These are phyloP conservation scores for Prunus armeniaca DNA, from an alignment of 306 rosid genomes.

Conservation along the genomic window DNA sequence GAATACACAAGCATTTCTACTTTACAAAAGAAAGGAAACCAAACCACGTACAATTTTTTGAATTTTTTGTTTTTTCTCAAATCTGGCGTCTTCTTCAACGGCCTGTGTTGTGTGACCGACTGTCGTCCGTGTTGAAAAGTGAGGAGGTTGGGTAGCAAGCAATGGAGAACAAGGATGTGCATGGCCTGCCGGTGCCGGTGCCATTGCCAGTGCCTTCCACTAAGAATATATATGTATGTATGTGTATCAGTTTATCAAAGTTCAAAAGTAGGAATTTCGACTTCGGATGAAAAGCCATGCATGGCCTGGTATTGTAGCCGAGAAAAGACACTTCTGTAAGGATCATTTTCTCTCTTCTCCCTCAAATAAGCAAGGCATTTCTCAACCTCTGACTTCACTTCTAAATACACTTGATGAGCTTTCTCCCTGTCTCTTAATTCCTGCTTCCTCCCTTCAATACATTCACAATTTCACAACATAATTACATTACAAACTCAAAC, in stretches of 20 bases:
- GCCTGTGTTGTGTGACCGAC: background rate
- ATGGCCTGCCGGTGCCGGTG: too few relatives aligned
- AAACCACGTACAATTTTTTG: background rate
- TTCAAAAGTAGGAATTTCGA: conserved; percentile 81
- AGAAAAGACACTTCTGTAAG: conserved; percentile 58
- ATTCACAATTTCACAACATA: too few relatives aligned
- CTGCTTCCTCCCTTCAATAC: conserved; percentile 54
- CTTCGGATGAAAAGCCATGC: conserved; percentile 48
- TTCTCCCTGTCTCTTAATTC: conserved; percentile 58
- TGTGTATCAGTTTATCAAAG: background rate
- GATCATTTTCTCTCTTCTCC: conserved; percentile 68
- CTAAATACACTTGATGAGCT: conserved; percentile 55
- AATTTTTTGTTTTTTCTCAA: background rate
- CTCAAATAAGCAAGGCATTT: conserved; percentile 60
- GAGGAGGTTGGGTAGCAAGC: background rate
- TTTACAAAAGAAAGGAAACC: background rate
- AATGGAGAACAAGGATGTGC: too few relatives aligned
- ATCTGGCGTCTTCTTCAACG: background rate
- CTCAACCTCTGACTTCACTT: conserved; percentile 75
- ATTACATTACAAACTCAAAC: too few relatives aligned
- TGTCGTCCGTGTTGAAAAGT: too few relatives aligned
- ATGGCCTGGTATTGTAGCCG: conserved; percentile 60
- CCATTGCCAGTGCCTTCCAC: too few relatives aligned
- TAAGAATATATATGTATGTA: too few relatives aligned
- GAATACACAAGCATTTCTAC: background rate